Evolutionary conservation across 1,284 basidiomycete species (phyloP), one percentile per base, ranked within the genome.

Genomic region (Heterobasidion irregulare): DNA sequence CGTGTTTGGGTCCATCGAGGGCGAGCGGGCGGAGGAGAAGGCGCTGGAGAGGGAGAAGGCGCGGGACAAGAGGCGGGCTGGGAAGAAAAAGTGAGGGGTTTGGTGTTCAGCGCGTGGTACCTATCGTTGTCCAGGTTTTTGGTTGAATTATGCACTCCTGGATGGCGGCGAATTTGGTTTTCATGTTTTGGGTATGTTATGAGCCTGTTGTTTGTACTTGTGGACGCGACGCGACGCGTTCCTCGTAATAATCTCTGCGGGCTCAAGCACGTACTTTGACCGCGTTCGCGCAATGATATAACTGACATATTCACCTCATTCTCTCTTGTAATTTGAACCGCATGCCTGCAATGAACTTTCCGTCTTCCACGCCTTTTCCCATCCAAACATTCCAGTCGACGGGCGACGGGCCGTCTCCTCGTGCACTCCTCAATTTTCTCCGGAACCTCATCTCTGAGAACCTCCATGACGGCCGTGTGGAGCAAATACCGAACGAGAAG

Each of bases 11-110:
- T 84, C 84, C 0, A 78, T 99, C 53, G 89, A 95, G 64, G 80
- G 84, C 46, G 97, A 99, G 75, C 76, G 96, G 54, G 92, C 92
- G 19, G 97, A 99, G 72, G 86, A 99, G 75, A 99, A 98, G 77
- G 84, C 84, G 54, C 84, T 90, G 84, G 89, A 94, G 53, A 84
- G 83, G 66, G 87, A 88, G 66, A 94, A 93, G 72, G 69, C 72
- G 53, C 84, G 76, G 65, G 88, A 89, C 56, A 94, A 89, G 73
- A 82, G 80, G 66, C 75, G 90, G 56, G 76, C 88, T 32, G 90
- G 87, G 50, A 77, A 81, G 61, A 88, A 84, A 68, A 88, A 70
- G 58, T 26, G 26, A 26, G 26, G 26, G 1, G 26, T 1, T 26
- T 26, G 52, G n/a, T n/a, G 15, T 49, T 33, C 8, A 46, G 26